A percentile compares a stretch with the other conserved stretches of the same genome.
Conservation (phyloP, 108 stramenopile species). For the Discostella stelligeroides region DNA sequence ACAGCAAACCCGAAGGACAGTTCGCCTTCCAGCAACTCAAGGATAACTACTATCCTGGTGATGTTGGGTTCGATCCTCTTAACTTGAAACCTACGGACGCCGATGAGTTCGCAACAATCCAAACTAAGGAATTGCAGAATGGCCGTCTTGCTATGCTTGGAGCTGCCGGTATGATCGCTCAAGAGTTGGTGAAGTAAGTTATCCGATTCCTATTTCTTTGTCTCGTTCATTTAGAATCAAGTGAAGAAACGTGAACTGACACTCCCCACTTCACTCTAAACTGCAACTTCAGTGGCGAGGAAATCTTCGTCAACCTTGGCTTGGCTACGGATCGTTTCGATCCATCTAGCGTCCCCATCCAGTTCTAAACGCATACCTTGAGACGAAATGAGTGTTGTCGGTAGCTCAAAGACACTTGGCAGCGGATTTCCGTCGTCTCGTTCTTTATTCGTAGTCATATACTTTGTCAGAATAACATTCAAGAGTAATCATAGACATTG, state of each 20-base stretch:
- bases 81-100: constrained; percentile 73
- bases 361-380: constrained; percentile 27
- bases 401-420: not conserved
- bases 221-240: constrained; percentile 43
- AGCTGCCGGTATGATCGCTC: constrained; percentile 67
- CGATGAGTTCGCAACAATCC: constrained; percentile 62
- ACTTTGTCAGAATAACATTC: constrained; percentile 9
- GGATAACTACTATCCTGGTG: constrained; percentile 68
- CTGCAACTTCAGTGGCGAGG: constrained; percentile 36
- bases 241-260: constrained; percentile 8
- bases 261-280: not conserved
- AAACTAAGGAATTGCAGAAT: constrained; percentile 88
- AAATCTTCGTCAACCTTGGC: constrained; percentile 59
- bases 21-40: constrained; percentile 60
- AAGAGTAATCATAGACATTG: constrained; percentile 12
- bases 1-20: constrained; percentile 35
- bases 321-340: constrained; percentile 44
- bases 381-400: not conserved
- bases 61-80: constrained; percentile 85
- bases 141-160: constrained; percentile 89
- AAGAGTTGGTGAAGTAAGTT: constrained; percentile 69
- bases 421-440: not conserved
- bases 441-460: not conserved
- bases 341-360: constrained; percentile 43
- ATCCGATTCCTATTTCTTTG: constrained; percentile 24